phyloP scores from a whole-genome alignment of 306 rosid genomes.

The Prunus campanulata region DNA sequence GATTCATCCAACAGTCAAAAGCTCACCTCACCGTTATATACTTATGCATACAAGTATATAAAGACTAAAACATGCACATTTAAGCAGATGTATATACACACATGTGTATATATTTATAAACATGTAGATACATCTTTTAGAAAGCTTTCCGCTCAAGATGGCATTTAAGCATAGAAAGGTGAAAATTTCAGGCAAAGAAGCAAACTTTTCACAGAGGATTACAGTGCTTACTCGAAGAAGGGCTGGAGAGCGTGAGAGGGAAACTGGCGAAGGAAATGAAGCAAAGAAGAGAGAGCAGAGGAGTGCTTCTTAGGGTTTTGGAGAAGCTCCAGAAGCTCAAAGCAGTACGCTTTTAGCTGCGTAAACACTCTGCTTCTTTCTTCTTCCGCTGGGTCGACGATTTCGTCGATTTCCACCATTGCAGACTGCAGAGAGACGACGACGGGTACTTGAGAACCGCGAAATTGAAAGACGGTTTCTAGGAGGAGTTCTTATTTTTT shows the following conservation, averaged over 20 bases:
- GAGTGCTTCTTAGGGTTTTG: constrained; percentile 54
- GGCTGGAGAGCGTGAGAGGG: constrained; percentile 57
- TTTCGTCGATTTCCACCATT: constrained; percentile 41
- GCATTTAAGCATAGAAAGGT: neutral
- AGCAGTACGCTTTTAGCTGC: constrained; percentile 51
- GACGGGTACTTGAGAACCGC: neutral
- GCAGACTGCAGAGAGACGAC: neutral
- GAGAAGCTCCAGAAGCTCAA: constrained; percentile 70
- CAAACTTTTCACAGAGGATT: neutral
- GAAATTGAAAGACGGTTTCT: neutral
- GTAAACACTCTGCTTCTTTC: constrained; percentile 42
- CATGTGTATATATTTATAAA: neutral
- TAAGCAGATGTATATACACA: neutral
- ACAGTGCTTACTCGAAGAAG: constrained; percentile 63
- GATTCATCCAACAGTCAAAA: neutral
- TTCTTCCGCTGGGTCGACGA: constrained; percentile 4
- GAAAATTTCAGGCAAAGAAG: neutral
- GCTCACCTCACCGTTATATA: neutral
- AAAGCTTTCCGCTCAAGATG: neutral
- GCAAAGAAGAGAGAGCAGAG: constrained; percentile 48
- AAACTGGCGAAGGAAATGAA: constrained; percentile 52
- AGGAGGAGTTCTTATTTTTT: neutral
- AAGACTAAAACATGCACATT: no score
- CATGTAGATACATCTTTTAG: neutral
- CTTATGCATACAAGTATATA: neutral